Conservation (phyloP, 2,329 filamentous ascomycete genomes). For the Colletotrichum truncatum region DNA sequence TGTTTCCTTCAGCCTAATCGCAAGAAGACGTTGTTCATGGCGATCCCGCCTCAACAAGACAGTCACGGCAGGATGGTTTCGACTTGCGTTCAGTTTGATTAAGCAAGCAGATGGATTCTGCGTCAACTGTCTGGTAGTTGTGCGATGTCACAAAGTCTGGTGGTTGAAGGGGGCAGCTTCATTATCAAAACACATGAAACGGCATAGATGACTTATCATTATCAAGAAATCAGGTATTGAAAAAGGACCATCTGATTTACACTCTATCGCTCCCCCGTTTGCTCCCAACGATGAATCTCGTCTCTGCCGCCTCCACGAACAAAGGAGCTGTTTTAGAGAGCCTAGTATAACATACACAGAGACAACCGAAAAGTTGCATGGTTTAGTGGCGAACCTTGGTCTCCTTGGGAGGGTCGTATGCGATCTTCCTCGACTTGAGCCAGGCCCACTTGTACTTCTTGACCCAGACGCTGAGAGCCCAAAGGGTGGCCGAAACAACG, state of each 20-base stretch:
- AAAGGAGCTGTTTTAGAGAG: constrained; percentile 51
- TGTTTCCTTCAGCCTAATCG: not conserved
- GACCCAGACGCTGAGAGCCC: constrained; percentile 92
- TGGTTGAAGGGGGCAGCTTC: not conserved
- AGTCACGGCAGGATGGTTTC: not conserved
- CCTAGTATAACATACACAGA: constrained; percentile 40
- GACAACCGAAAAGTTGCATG: constrained; percentile 34
- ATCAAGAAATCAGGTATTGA: constrained; percentile 43
- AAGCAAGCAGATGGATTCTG: not conserved
- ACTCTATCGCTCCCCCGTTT: constrained; percentile 48
- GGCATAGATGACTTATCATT: constrained; percentile 27
- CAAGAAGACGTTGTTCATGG: not conserved
- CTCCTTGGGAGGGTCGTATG: constrained; percentile 80
- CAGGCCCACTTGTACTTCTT: constrained; percentile 99
- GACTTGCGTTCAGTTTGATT: not conserved
- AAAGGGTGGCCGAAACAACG: constrained; percentile 79
- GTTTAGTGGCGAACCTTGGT: constrained; percentile 57
- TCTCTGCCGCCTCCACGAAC: constrained; percentile 48
- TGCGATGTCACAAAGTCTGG: not conserved
- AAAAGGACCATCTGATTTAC: constrained; percentile 60
- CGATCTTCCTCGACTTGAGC: constrained; percentile 94
- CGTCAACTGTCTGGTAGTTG: not conserved
- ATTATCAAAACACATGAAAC: not conserved
- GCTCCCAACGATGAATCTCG: constrained; percentile 33
- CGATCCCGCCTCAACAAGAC: not conserved